A percentile compares a stretch with the other conserved stretches of the same genome.
phyloP scores from a whole-genome alignment of 176 grass and related monocot species.

The Stipa capillata region DNA sequence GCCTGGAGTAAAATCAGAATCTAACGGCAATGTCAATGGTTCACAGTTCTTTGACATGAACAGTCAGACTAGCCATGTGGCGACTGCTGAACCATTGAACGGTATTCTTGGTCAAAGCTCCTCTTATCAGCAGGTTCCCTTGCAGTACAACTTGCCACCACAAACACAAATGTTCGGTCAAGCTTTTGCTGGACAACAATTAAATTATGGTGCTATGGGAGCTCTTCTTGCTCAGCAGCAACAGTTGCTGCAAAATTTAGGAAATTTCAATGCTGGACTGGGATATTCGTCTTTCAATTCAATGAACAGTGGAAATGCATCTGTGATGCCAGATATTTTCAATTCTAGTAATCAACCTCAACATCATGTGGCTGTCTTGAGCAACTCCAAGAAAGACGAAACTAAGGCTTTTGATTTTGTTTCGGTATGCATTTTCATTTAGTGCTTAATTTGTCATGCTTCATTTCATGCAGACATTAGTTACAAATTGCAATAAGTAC shows the following conservation, averaged over 20 bases:
- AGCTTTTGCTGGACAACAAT: slow-evolving; percentile 62
- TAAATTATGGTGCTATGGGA: slow-evolving; percentile 76
- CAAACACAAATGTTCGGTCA: slow-evolving; percentile 77
- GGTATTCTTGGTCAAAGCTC: slow-evolving; percentile 48
- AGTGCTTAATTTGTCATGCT: slow-evolving; percentile 1
- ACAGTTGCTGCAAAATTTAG: slow-evolving; percentile 67
- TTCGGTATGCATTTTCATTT: slow-evolving; percentile 54
- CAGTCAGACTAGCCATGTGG: slow-evolving; percentile 30
- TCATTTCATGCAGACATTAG: not conserved
- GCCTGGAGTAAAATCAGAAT: slow-evolving; percentile 23
- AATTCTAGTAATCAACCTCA: slow-evolving; percentile 67
- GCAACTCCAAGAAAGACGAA: slow-evolving; percentile 74
- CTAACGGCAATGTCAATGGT: slow-evolving; percentile 25
- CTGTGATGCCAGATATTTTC: slow-evolving; percentile 86
- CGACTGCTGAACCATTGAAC: slow-evolving; percentile 35
- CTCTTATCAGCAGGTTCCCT: slow-evolving; percentile 48
- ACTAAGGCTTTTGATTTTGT: slow-evolving; percentile 99
- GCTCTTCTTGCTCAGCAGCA: slow-evolving; percentile 90
- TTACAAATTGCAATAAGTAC: not conserved
- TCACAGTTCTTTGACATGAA: slow-evolving; percentile 37
- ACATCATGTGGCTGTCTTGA: slow-evolving; percentile 52
- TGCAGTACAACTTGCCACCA: slow-evolving; percentile 62
- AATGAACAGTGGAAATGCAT: slow-evolving; percentile 33
- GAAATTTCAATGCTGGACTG: slow-evolving; percentile 63
- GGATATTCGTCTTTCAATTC: slow-evolving; percentile 48